A percentile compares a stretch with the other conserved stretches of the same genome.
phyloP scores from a whole-genome alignment of 1,284 basidiomycete species.

The Dichomitus squalens region DNA sequence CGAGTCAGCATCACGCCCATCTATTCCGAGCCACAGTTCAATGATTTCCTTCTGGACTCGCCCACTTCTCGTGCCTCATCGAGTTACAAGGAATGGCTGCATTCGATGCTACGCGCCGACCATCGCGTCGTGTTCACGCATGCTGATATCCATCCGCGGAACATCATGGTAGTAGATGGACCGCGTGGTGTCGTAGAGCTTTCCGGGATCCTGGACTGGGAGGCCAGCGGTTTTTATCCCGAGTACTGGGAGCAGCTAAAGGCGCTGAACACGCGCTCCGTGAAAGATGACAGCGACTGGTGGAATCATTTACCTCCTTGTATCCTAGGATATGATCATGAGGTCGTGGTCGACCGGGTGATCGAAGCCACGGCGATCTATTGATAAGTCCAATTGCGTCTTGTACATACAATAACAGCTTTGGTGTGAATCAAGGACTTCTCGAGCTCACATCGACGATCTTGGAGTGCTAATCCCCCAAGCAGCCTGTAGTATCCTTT shows the following conservation, averaged over 20 bases:
- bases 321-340: conserved; percentile 15
- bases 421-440: too few species aligned
- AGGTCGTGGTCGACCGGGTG: conserved; percentile 8
- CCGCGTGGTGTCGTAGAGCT: conserved; percentile 11
- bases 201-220: conserved; percentile 34
- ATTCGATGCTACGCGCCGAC: conserved; percentile 24
- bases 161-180: conserved; percentile 29
- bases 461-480: too few species aligned
- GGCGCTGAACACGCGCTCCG: conserved; percentile 27
- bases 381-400: not conserved
- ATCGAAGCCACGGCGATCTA: conserved; percentile 5
- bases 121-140: conserved; percentile 32
- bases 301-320: conserved; percentile 28
- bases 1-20: conserved; percentile 8
- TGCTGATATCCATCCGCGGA: conserved; percentile 32
- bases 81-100: conserved; percentile 23
- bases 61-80: conserved; percentile 6
- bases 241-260: conserved; percentile 35
- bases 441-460: too few species aligned
- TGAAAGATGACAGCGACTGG: conserved; percentile 30
- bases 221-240: conserved; percentile 32
- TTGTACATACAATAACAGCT: too few species aligned
- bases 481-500: too few species aligned
- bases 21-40: conserved; percentile 22
- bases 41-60: conserved; percentile 25